phyloP scores from a whole-genome alignment of 495 filamentous ascomycete species.

The Penicillium angulare region DNA sequence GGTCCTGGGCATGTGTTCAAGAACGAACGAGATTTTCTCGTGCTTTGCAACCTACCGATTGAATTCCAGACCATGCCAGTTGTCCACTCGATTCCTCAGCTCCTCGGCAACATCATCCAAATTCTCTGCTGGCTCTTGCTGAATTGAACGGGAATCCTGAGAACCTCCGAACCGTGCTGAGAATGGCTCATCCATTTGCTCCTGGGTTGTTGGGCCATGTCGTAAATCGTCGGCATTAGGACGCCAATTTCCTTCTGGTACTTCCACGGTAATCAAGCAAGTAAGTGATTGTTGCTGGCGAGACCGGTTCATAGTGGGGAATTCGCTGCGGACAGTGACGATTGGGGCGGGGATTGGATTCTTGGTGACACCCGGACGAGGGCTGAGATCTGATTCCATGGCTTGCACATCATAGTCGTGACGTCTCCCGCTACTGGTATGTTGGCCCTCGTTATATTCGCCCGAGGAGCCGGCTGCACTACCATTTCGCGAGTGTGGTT shows the following conservation, averaged over 20 bases:
- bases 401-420: slow-evolving; percentile 97
- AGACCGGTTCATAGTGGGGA: slow-evolving; percentile 87
- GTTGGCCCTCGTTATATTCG: slow-evolving; percentile 69
- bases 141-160: slow-evolving; percentile 30
- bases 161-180: slow-evolving; percentile 30
- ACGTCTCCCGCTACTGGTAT: slow-evolving; percentile 52
- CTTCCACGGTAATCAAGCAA: slow-evolving; percentile 91
- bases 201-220: slow-evolving; percentile 53
- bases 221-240: slow-evolving; percentile 83
- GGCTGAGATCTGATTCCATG: slow-evolving; percentile 84
- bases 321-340: slow-evolving; percentile 93
- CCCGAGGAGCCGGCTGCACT: slow-evolving; percentile 72
- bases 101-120: slow-evolving; percentile 85
- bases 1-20: too few relatives aligned
- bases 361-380: slow-evolving; percentile 64
- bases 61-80: slow-evolving; percentile 99
- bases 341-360: slow-evolving; percentile 91
- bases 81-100: slow-evolving; percentile 82
- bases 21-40: too few relatives aligned
- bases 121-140: slow-evolving; percentile 57
- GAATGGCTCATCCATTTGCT: slow-evolving; percentile 50
- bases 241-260: slow-evolving; percentile 88
- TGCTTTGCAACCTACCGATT: slow-evolving; percentile 51
- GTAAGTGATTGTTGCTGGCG: slow-evolving; percentile 94
- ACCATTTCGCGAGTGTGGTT: slow-evolving; percentile 64